Evolutionary conservation across 2,329 filamentous ascomycete genomes (phyloP).

Genomic region (Emergomyces pasteurianus): DNA sequence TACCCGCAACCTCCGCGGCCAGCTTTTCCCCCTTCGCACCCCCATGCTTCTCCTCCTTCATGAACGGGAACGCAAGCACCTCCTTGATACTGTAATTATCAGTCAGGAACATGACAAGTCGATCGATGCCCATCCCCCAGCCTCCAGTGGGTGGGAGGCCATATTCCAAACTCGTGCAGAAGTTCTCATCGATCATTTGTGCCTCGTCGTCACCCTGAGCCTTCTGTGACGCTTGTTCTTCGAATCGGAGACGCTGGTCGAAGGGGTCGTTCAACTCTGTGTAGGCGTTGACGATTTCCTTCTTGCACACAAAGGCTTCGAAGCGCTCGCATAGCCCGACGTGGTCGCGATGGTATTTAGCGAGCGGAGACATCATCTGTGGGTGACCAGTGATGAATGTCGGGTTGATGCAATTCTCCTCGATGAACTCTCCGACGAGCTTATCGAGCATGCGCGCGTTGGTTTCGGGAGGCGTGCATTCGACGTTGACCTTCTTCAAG

Average conservation of each 20-base stretch:
- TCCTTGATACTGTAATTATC: conserved; percentile 95
- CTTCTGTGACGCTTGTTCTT: conserved; percentile 94
- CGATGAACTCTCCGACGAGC: conserved; percentile 86
- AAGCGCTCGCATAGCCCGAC: conserved; percentile 90
- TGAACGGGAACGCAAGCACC: conserved; percentile 91
- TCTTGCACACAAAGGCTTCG: conserved; percentile 93
- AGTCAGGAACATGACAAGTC: conserved; percentile 89
- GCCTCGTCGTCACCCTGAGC: conserved; percentile 94
- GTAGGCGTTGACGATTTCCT: conserved; percentile 94
- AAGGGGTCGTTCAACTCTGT: conserved; percentile 97
- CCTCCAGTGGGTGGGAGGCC: conserved; percentile 88
- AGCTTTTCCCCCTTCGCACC: conserved; percentile 29
- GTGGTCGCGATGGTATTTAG: conserved; percentile 79
- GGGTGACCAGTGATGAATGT: conserved; percentile 81
- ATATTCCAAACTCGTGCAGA: conserved; percentile 81
- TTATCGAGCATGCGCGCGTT: conserved; percentile 96
- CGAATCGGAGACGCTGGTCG: conserved; percentile 81
- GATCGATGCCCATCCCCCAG: conserved; percentile 93
- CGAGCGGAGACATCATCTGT: conserved; percentile 85
- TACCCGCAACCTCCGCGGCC: conserved; percentile 51
- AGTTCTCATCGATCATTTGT: conserved; percentile 90
- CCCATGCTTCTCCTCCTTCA: conserved; percentile 68
- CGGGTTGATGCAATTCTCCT: conserved; percentile 85
- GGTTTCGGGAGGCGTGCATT: conserved; percentile 80
- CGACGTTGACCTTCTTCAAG: conserved; percentile 79